Evolutionary conservation across 176 grass and related monocot genomes (phyloP).

Genomic region (Rhynchospora breviuscula): DNA sequence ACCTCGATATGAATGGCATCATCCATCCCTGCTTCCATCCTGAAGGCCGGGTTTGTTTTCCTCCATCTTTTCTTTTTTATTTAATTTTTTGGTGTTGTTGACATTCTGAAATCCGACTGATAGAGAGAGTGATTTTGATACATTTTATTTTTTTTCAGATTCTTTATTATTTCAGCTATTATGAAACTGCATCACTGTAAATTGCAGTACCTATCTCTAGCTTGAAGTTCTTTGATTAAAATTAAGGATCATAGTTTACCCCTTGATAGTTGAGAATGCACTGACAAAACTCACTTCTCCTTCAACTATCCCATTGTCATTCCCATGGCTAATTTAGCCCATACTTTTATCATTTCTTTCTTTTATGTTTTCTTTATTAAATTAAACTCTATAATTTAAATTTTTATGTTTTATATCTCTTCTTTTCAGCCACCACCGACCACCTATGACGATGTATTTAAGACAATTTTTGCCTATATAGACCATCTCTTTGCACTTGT

Average conservation of each 20-base stretch:
- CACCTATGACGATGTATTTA: constrained; percentile 93
- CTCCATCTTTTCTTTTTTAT: neutral
- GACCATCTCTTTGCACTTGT: constrained; percentile 86
- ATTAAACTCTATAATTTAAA: neutral
- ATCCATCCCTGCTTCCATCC: constrained; percentile 99
- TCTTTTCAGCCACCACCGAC: constrained; percentile 67
- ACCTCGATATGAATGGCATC: constrained; percentile 93
- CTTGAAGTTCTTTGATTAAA: no score
- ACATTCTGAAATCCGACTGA: neutral
- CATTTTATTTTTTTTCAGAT: neutral
- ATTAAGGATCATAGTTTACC: neutral
- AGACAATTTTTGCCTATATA: constrained; percentile 84
- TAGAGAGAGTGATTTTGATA: neutral
- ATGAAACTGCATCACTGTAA: neutral
- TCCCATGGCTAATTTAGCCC: neutral
- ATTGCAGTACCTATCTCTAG: neutral
- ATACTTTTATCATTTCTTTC: neutral
- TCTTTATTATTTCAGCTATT: neutral
- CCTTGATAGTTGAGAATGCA: neutral
- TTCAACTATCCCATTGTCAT: neutral
- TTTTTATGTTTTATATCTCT: neutral
- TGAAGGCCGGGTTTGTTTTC: constrained; percentile 56
- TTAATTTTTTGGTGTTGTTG: neutral
- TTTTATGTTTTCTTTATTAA: no score
- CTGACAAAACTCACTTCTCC: neutral